Conservation (phyloP, 352 stramenopile species). For the Plasmopara halstedii region DNA sequence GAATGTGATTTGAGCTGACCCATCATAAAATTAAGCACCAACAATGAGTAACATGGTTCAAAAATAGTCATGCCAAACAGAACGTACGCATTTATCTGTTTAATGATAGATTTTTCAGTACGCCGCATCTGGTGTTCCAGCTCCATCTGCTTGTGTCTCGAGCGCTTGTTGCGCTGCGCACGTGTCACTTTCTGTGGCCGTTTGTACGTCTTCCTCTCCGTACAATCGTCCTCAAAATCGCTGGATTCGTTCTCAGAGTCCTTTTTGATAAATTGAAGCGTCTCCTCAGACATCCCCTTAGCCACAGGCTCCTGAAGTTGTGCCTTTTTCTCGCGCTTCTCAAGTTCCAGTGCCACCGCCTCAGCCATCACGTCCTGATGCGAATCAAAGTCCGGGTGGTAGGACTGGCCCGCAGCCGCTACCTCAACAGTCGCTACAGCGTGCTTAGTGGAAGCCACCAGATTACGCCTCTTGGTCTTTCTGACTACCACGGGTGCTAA, state of each 20-base stretch:
- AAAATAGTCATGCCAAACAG: too few relatives aligned
- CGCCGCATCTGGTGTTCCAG: slow-evolving; percentile 51
- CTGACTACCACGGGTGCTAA: slow-evolving; percentile 49
- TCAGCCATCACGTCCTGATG: slow-evolving; percentile 77
- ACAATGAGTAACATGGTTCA: background rate
- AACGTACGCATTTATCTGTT: slow-evolving; percentile 83
- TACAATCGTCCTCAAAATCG: slow-evolving; percentile 33
- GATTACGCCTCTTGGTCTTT: slow-evolving; percentile 49
- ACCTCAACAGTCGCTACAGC: slow-evolving; percentile 69
- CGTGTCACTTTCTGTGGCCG: slow-evolving; percentile 53
- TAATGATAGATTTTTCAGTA: slow-evolving; percentile 67
- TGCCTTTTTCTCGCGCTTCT: slow-evolving; percentile 43
- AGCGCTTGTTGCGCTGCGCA: slow-evolving; percentile 70
- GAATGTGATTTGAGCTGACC: slow-evolving; percentile 53
- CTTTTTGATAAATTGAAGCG: slow-evolving; percentile 71
- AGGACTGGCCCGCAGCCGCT: slow-evolving; percentile 70
- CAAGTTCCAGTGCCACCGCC: slow-evolving; percentile 58
- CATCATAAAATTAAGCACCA: background rate
- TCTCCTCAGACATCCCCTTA: slow-evolving; percentile 69
- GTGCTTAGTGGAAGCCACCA: slow-evolving; percentile 52
- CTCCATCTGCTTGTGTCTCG: slow-evolving; percentile 75
- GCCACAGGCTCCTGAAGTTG: slow-evolving; percentile 38
- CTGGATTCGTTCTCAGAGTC: slow-evolving; percentile 30
- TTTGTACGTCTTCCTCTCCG: slow-evolving; percentile 30
- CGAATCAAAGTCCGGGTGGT: slow-evolving; percentile 74